These are phyloP conservation scores for Madurella mycetomatis DNA, from an alignment of 2,329 filamentous ascomycete genomes.

Conservation along the genomic window DNA sequence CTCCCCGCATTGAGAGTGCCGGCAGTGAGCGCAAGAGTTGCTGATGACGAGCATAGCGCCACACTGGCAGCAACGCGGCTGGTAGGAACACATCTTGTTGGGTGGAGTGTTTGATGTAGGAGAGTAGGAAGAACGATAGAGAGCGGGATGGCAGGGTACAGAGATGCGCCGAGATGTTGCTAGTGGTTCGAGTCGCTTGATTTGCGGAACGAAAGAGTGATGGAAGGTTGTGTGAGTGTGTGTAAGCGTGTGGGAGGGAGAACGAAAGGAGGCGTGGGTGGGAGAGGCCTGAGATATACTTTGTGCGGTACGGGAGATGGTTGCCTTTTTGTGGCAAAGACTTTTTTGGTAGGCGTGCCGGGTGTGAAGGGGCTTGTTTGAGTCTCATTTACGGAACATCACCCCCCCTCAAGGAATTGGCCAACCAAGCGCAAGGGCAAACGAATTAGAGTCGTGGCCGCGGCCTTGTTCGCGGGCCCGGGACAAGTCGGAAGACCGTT, in stretches of 20 bases:
- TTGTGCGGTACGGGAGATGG: neutral
- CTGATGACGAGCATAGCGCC: constrained; percentile 54
- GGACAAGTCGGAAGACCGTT: constrained; percentile 1
- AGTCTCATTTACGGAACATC: no score
- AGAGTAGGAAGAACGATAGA: neutral
- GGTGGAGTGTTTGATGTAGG: neutral
- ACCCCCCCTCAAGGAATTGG: no score
- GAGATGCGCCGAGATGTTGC: neutral
- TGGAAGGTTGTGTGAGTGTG: no score
- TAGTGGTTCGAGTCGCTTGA: neutral
- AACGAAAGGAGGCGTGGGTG: neutral
- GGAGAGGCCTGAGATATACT: neutral
- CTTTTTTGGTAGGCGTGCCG: no score
- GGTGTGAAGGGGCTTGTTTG: no score
- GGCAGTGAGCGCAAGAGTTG: constrained; percentile 48
- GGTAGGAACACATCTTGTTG: constrained; percentile 22
- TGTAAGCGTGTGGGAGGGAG: neutral
- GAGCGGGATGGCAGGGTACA: neutral
- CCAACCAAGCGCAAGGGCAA: neutral
- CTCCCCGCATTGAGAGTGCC: constrained; percentile 46
- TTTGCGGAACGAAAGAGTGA: no score
- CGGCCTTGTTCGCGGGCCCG: neutral
- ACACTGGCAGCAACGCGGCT: constrained; percentile 52
- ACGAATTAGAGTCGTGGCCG: neutral
- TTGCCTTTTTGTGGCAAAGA: neutral